Conservation (phyloP, 1,139 yeast species). For the Waltiozyma sp. region DNA sequence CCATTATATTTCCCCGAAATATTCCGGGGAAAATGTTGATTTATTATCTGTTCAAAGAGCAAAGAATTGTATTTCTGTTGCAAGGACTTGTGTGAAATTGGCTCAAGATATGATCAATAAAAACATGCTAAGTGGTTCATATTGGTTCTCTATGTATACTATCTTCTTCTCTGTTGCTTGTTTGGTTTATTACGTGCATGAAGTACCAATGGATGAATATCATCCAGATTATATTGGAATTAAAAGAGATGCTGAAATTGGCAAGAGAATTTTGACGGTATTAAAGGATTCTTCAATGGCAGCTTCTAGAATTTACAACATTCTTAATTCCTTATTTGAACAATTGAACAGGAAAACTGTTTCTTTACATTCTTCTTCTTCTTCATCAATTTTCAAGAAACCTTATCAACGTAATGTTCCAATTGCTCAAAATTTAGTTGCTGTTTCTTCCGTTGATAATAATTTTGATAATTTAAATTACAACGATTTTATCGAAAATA, state of each 20-base stretch:
- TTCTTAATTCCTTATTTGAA: constrained; percentile 71
- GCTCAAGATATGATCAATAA: constrained; percentile 76
- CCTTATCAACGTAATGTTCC: too few species aligned
- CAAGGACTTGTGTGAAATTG: constrained; percentile 71
- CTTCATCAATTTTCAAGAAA: too few species aligned
- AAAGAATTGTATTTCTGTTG: constrained; percentile 74
- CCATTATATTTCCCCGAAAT: constrained; percentile 53
- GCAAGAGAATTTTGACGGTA: constrained; percentile 60
- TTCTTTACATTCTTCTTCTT: too few species aligned
- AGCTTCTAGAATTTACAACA: constrained; percentile 68
- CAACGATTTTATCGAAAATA: background rate
- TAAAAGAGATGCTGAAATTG: constrained; percentile 69
- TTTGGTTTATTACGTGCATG: constrained; percentile 72
- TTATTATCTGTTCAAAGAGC: constrained; percentile 57
- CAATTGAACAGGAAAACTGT: constrained; percentile 62
- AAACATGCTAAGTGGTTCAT: constrained; percentile 71
- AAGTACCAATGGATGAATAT: constrained; percentile 47
- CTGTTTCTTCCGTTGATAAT: constrained; percentile 1
- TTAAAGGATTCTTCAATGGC: constrained; percentile 69
- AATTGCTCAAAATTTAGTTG: constrained; percentile 15
- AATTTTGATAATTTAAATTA: background rate
- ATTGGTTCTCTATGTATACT: constrained; percentile 88
- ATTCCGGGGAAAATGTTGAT: constrained; percentile 30
- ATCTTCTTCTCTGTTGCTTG: constrained; percentile 56
- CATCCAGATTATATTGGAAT: constrained; percentile 49